phyloP scores from a whole-genome alignment of 192 early-diverging fungal species.

The Allomyces arbusculus region DNA sequence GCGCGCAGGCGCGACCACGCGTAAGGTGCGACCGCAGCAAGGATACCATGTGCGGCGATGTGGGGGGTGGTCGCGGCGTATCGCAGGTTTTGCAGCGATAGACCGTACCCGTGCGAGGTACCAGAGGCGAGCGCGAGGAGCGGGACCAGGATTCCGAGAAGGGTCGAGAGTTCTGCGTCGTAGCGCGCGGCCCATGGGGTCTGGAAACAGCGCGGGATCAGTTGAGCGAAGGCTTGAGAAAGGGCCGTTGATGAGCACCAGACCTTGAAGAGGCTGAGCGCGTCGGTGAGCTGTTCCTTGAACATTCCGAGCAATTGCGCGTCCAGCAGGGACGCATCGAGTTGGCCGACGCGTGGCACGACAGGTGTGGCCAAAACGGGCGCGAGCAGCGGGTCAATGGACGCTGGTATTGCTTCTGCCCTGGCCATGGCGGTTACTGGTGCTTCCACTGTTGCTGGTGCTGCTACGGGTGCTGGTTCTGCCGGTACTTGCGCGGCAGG shows the following conservation, averaged over 20 bases:
- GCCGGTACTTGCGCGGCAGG: too few species aligned
- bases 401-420: too few species aligned
- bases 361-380: not conserved
- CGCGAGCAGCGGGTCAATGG: too few species aligned
- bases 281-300: slow-evolving; percentile 49
- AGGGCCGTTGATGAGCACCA: not conserved
- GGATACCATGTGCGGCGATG: too few species aligned
- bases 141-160: slow-evolving; percentile 47
- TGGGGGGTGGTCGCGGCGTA: slow-evolving; percentile 13
- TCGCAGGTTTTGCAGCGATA: slow-evolving; percentile 61
- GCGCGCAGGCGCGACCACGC: not conserved
- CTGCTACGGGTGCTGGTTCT: too few species aligned
- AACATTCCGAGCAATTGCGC: slow-evolving; percentile 51
- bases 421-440: too few species aligned
- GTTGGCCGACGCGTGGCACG: slow-evolving; percentile 43
- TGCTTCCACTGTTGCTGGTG: too few species aligned
- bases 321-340: slow-evolving; percentile 69
- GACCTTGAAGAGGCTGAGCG: slow-evolving; percentile 49
- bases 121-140: slow-evolving; percentile 32
- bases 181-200: slow-evolving; percentile 33
- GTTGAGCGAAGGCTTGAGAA: not conserved
- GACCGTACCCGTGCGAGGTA: slow-evolving; percentile 57
- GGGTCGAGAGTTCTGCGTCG: slow-evolving; percentile 47
- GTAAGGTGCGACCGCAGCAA: too few species aligned
- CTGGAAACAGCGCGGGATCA: slow-evolving; percentile 10